Percentiles rank a stretch among this genome's conserved stretches.
Conservation (phyloP, 805 yeast genomes). For the Candida insectorum region DNA sequence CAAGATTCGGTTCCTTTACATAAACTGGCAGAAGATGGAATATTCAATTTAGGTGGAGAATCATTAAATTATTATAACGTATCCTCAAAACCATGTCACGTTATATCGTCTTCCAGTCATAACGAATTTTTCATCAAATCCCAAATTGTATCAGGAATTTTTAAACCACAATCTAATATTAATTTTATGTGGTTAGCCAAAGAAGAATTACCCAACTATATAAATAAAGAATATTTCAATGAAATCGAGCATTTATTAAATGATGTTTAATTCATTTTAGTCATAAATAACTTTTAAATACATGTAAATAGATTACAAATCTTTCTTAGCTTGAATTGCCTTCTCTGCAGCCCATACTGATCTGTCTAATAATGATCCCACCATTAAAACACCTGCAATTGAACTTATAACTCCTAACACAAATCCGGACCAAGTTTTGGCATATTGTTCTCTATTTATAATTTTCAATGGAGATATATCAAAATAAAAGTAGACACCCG, state of each 20-base stretch:
- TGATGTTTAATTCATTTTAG: slow-evolving; percentile 23
- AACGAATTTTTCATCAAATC: slow-evolving; percentile 77
- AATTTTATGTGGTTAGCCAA: slow-evolving; percentile 82
- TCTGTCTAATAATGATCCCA: slow-evolving; percentile 84
- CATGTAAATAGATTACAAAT: slow-evolving; percentile 21
- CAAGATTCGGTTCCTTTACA: slow-evolving; percentile 53
- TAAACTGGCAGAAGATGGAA: slow-evolving; percentile 68
- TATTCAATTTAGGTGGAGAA: slow-evolving; percentile 69
- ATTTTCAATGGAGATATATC: slow-evolving; percentile 93
- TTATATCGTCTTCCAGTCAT: slow-evolving; percentile 42
- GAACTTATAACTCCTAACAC: slow-evolving; percentile 80
- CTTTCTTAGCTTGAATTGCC: slow-evolving; percentile 67
- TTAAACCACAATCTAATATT: slow-evolving; percentile 39
- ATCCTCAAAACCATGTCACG: slow-evolving; percentile 83
- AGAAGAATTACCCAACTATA: slow-evolving; percentile 63
- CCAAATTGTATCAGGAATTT: slow-evolving; percentile 83
- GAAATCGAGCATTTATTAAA: slow-evolving; percentile 50
- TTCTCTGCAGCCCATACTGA: slow-evolving; percentile 87
- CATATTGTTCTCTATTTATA: slow-evolving; percentile 72
- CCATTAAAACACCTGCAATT: slow-evolving; percentile 89
- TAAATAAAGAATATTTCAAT: slow-evolving; percentile 52
- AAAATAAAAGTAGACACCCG: slow-evolving; percentile 83
- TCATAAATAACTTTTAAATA: slow-evolving; percentile 2
- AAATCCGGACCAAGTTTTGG: slow-evolving; percentile 80
- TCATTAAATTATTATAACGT: slow-evolving; percentile 83